Evolutionary conservation across 2,329 filamentous ascomycete genomes (phyloP).

Genomic region (Parasarocladium wereldwijsianum): DNA sequence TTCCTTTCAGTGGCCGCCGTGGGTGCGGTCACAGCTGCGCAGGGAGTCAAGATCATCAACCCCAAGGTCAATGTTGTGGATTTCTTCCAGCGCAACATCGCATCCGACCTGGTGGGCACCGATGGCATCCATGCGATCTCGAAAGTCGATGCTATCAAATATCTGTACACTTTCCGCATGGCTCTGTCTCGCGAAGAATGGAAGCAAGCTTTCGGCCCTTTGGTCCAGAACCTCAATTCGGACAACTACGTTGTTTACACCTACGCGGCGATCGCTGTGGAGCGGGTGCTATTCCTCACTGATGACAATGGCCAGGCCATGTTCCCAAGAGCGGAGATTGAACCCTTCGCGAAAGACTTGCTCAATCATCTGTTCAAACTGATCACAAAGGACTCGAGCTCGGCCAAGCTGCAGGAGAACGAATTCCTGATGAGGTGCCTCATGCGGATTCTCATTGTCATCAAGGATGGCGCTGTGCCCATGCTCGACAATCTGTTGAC

Average conservation of each 20-base stretch:
- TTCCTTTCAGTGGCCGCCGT: constrained; percentile 91
- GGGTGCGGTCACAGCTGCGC: constrained; percentile 70
- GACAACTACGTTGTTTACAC: constrained; percentile 95
- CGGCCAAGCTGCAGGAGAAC: constrained; percentile 94
- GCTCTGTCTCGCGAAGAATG: constrained; percentile 86
- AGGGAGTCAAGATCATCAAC: constrained; percentile 86
- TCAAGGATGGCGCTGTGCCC: constrained; percentile 64
- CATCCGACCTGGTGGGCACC: constrained; percentile 66
- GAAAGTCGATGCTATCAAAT: constrained; percentile 97
- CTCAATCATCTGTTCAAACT: constrained; percentile 82
- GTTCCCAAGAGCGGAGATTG: constrained; percentile 66
- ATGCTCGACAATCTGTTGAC: constrained; percentile 66
- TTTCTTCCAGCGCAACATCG: constrained; percentile 89
- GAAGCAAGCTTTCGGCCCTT: constrained; percentile 73
- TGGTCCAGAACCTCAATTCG: constrained; percentile 83
- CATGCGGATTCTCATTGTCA: constrained; percentile 92
- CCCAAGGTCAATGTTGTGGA: constrained; percentile 76
- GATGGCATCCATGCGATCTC: constrained; percentile 64
- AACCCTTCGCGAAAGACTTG: constrained; percentile 71
- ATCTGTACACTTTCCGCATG: constrained; percentile 90
- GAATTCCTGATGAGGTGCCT: constrained; percentile 98
- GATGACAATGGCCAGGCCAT: constrained; percentile 63
- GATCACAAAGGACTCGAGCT: constrained; percentile 69
- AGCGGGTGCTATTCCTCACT: constrained; percentile 74
- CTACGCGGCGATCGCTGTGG: constrained; percentile 92